These are phyloP conservation scores for Eleusine indica DNA, from an alignment of 176 grass and related monocot genomes.

Conservation along the genomic window DNA sequence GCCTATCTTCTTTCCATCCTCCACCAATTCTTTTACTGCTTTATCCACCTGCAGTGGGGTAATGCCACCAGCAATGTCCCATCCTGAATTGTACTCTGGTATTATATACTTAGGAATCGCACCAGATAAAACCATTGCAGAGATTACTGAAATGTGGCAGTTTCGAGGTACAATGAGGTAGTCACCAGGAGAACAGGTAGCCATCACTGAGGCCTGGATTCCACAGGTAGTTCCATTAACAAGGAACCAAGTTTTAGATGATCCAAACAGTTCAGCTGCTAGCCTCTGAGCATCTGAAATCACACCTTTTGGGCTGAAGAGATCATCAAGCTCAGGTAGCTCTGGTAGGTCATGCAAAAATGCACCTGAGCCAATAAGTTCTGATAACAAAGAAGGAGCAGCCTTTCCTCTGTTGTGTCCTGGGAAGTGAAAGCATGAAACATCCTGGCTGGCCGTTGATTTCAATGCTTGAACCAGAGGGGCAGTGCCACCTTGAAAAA, in stretches of 20 bases:
- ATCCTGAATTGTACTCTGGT: slow-evolving; percentile 69
- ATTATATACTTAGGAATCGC: slow-evolving; percentile 80
- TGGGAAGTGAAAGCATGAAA: slow-evolving; percentile 88
- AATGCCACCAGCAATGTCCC: slow-evolving; percentile 82
- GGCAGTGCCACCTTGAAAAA: slow-evolving; percentile 20
- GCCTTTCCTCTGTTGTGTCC: slow-evolving; percentile 84
- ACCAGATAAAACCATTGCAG: slow-evolving; percentile 73
- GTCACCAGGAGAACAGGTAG: slow-evolving; percentile 68
- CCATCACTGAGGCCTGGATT: slow-evolving; percentile 87
- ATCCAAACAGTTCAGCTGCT: slow-evolving; percentile 74
- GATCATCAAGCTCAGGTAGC: slow-evolving; percentile 77
- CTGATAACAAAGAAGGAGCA: slow-evolving; percentile 47
- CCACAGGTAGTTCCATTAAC: slow-evolving; percentile 84
- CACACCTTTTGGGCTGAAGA: slow-evolving; percentile 78
- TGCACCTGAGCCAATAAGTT: slow-evolving; percentile 43
- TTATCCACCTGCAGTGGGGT: slow-evolving; percentile 51
- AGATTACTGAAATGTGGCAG: slow-evolving; percentile 81
- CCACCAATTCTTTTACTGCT: slow-evolving; percentile 61
- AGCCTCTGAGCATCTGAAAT: slow-evolving; percentile 68
- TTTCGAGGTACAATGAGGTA: slow-evolving; percentile 74
- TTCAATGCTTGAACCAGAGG: slow-evolving; percentile 72
- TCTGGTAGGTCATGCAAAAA: slow-evolving; percentile 81
- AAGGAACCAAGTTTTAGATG: slow-evolving; percentile 82
- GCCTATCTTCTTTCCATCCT: slow-evolving; percentile 50
- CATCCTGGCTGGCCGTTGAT: slow-evolving; percentile 60